phyloP scores from a whole-genome alignment of 1,139 yeast genomes.

The Saccharomycopsis hybrid region DNA sequence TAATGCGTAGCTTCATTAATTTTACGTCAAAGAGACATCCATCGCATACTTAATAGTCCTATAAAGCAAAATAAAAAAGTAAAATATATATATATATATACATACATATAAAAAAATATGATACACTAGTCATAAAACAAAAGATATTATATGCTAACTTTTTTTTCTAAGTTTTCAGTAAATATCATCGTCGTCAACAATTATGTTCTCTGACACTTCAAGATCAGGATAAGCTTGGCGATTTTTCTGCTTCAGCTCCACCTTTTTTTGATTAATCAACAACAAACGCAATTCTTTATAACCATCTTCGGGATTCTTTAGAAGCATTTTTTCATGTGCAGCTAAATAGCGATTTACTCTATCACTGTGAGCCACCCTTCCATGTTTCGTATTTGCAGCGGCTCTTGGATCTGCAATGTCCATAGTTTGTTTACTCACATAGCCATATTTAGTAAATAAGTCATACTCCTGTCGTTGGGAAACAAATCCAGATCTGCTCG shows the following conservation, averaged over 20 bases:
- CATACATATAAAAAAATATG: too few species aligned
- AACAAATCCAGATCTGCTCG: conserved; percentile 13
- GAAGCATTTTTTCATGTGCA: conserved; percentile 4
- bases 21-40: too few species aligned
- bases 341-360: not conserved
- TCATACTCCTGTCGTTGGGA: conserved; percentile 15
- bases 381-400: not conserved
- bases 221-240: too few species aligned
- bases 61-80: too few species aligned
- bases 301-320: not conserved
- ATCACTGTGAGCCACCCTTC: not conserved
- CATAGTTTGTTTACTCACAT: not conserved
- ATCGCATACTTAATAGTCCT: too few species aligned
- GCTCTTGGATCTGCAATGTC: not conserved
- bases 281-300: conserved; percentile 3
- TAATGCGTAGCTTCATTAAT: too few species aligned
- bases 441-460: not conserved
- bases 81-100: too few species aligned
- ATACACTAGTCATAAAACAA: too few species aligned
- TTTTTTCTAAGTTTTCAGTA: too few species aligned
- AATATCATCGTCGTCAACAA: too few species aligned
- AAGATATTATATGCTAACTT: too few species aligned
- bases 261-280: conserved; percentile 7
- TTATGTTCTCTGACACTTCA: too few species aligned
- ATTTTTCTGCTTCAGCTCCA: not conserved